Percentiles rank a stretch among this genome's conserved stretches.
phyloP scores from a whole-genome alignment of 305 asterid species.

The Rubia tinctorum region DNA sequence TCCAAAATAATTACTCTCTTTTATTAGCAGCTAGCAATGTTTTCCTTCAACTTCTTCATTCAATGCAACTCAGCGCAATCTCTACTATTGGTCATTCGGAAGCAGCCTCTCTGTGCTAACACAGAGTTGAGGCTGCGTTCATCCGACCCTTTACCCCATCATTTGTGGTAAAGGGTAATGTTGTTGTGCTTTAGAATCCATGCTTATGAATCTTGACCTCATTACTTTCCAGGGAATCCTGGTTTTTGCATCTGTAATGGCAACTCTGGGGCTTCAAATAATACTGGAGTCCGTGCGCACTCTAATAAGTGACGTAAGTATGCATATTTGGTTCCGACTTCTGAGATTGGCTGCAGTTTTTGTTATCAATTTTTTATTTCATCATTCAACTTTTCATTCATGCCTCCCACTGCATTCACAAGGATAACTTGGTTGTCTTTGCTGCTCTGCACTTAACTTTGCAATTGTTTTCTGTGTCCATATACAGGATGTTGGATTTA shows the following conservation, averaged over 20 bases:
- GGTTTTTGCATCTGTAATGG: slow-evolving; percentile 61
- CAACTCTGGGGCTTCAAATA: slow-evolving; percentile 51
- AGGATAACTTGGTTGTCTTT: background rate
- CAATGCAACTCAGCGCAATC: background rate
- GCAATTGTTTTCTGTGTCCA: background rate
- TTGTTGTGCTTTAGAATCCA: background rate
- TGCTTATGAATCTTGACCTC: background rate
- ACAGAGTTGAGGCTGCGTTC: background rate
- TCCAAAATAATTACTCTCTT: background rate
- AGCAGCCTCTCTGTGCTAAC: background rate
- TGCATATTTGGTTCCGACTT: background rate
- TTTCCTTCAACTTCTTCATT: background rate
- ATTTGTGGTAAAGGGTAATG: background rate
- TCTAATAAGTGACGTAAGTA: slow-evolving; percentile 38
- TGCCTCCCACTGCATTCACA: background rate
- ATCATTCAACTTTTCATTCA: background rate
- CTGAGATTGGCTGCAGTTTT: background rate
- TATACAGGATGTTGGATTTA: slow-evolving; percentile 21
- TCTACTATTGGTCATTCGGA: background rate
- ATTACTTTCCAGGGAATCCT: slow-evolving; percentile 45
- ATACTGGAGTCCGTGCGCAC: slow-evolving; percentile 46
- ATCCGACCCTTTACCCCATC: background rate
- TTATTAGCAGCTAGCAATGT: background rate
- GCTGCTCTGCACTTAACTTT: background rate
- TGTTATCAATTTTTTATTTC: background rate